These are phyloP conservation scores for Suillus tomentosus DNA, from an alignment of 768 basidiomycete genomes.

Conservation along the genomic window DNA sequence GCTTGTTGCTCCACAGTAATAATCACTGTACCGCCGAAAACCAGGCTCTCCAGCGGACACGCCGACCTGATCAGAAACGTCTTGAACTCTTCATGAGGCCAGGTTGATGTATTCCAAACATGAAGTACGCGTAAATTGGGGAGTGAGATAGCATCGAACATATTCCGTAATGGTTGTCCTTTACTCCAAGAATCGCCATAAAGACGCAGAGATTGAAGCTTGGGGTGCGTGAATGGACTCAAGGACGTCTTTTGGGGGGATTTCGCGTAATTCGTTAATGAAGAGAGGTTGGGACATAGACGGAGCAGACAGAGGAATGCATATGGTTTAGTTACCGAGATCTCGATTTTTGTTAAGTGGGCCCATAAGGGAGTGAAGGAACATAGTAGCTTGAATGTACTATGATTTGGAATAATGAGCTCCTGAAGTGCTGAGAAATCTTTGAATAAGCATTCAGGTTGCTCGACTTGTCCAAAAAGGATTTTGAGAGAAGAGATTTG, in stretches of 20 bases:
- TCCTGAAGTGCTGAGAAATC: conserved; percentile 23
- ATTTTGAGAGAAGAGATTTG: background rate
- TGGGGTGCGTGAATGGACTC: conserved; percentile 15
- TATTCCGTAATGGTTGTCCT: too few relatives aligned
- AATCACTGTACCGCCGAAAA: conserved; percentile 14
- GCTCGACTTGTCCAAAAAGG: too few relatives aligned
- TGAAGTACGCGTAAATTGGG: conserved; percentile 17
- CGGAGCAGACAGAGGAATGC: conserved; percentile 9
- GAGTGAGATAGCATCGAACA: conserved; percentile 18
- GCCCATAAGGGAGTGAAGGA: conserved; percentile 20
- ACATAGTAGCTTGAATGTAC: background rate
- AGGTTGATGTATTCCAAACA: conserved; percentile 14
- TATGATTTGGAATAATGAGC: background rate
- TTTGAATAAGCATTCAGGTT: background rate
- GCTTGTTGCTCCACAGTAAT: conserved; percentile 16
- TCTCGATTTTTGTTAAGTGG: conserved; percentile 16
- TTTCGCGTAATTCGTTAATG: background rate
- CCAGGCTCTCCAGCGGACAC: conserved; percentile 27
- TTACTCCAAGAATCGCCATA: too few relatives aligned
- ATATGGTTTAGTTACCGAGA: conserved; percentile 1
- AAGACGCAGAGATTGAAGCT: conserved; percentile 13
- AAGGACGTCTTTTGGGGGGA: background rate
- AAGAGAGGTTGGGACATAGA: background rate
- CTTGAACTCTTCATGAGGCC: conserved; percentile 21
- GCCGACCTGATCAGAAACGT: conserved; percentile 21